Percentiles rank a stretch among this genome's conserved stretches.
phyloP scores from a whole-genome alignment of 2,329 filamentous ascomycete species.

The Colletotrichum godetiae region DNA sequence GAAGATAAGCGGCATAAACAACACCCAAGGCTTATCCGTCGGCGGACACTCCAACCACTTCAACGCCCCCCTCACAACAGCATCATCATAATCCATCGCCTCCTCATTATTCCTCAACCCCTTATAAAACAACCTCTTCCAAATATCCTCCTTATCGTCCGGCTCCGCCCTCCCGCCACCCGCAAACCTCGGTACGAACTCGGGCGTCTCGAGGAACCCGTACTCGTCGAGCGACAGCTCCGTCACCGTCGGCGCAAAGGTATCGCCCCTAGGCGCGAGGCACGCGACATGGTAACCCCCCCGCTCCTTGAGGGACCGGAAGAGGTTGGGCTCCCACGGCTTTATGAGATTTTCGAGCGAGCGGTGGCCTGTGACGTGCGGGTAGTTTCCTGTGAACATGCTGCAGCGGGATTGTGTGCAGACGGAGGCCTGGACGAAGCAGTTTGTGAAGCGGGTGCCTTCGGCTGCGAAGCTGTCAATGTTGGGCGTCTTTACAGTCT shows the following conservation, averaged over 20 bases:
- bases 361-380: conserved; percentile 58
- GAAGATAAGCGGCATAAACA: conserved; percentile 56
- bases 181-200: conserved; percentile 47
- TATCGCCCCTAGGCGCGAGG: conserved; percentile 54
- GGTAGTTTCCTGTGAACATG: conserved; percentile 60
- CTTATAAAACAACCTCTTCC: conserved; percentile 53
- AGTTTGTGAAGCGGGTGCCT: conserved; percentile 56
- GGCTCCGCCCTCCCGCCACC: conserved; percentile 6
- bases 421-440: conserved; percentile 57
- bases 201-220: conserved; percentile 53
- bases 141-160: conserved; percentile 46
- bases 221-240: conserved; percentile 58
- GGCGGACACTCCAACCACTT: conserved; percentile 57
- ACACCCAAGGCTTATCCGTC: conserved; percentile 51
- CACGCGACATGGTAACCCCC: conserved; percentile 59
- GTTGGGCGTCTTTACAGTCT: conserved; percentile 50
- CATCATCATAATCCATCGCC: conserved; percentile 58
- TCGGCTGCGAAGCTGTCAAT: conserved; percentile 53
- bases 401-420: conserved; percentile 58
- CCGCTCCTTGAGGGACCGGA: conserved; percentile 53
- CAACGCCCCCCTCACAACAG: conserved; percentile 51
- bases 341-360: conserved; percentile 59
- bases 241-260: conserved; percentile 54
- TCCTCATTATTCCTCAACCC: conserved; percentile 50
- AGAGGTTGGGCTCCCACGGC: conserved; percentile 60